Evolutionary conservation across 306 rosid genomes (phyloP), one percentile per base, ranked within the genome.

Genomic region (Alnus rubra): DNA sequence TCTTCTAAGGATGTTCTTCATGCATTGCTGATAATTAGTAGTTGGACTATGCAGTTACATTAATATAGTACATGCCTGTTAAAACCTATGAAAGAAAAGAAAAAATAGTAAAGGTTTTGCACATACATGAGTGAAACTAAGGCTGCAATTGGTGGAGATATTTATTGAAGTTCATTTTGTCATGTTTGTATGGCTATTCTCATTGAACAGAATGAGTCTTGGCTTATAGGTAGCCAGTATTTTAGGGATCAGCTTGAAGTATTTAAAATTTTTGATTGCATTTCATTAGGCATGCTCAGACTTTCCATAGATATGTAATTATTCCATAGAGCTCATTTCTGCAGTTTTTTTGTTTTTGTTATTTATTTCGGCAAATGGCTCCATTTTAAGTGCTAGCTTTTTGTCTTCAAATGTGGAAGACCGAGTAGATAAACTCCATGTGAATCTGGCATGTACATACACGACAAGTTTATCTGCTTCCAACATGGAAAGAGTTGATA

Each of bases 81-180:
- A 63, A 59, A 63, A 28, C 42, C 8, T 14, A 63, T 63, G 16
- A 31, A 35, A 14, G 31, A 19, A 19, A 48, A 62, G 12, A 42
- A 67, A 68, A 18, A 5, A 68, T 2, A 3, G 44, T 31, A 56
- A 56, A 7, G 4, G 4, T n/a, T 42, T 30, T 69, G 56, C 2
- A 35, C 59, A 48, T 76, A 37, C 18, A 60, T 49, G 23, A 53
- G 80, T 31, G 35, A 55, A 78, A 55, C 55, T 45, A 45, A 71
- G 79, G 76, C 48, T 81, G 72, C 72, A 56, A 63, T 60, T n/a
- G 9, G 33, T 79, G 51, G 15, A 23, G 54, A 74, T 76, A 35
- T 76, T 69, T 48, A 71, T 19, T 3, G 44, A 39, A 53, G 49
- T 49, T 23, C 10, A 16, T 56, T 45, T 44, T 56, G 52, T 65